These are phyloP conservation scores for Kokia cookei DNA, from an alignment of 441 rosid genomes.

Conservation along the genomic window DNA sequence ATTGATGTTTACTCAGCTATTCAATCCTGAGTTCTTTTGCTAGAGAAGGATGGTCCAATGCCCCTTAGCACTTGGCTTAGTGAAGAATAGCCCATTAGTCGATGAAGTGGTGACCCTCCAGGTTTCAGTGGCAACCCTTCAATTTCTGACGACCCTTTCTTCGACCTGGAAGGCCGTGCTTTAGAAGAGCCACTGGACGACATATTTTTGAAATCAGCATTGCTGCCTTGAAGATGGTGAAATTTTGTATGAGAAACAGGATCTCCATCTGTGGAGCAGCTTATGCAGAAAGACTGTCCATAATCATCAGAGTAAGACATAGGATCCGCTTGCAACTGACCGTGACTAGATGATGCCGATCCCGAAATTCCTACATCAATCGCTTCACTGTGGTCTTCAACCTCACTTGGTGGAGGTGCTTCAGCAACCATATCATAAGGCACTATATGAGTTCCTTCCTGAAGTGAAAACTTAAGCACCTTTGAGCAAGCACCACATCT, in stretches of 20 bases:
- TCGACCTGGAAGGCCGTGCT: slow-evolving; percentile 21
- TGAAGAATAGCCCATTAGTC: slow-evolving; percentile 82
- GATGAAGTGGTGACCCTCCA: slow-evolving; percentile 70
- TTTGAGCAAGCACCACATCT: slow-evolving; percentile 75
- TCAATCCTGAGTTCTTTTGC: slow-evolving; percentile 1
- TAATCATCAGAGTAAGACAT: slow-evolving; percentile 39
- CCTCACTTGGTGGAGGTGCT: slow-evolving; percentile 36
- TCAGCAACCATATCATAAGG: slow-evolving; percentile 31
- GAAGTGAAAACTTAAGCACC: slow-evolving; percentile 54
- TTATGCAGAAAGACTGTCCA: slow-evolving; percentile 28
- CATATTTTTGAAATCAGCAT: slow-evolving; percentile 17
- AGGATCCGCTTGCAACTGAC: slow-evolving; percentile 20
- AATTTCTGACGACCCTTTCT: slow-evolving; percentile 32
- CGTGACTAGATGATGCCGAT: slow-evolving; percentile 30
- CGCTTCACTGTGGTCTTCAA: slow-evolving; percentile 24
- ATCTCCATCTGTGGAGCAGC: slow-evolving; percentile 32
- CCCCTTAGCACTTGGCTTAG: slow-evolving; percentile 41
- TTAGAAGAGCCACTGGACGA: slow-evolving; percentile 18
- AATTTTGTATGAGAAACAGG: slow-evolving; percentile 14
- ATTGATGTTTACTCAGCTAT: background rate
- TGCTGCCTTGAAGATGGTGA: slow-evolving; percentile 13
- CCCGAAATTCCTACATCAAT: slow-evolving; percentile 16
- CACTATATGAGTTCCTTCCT: slow-evolving; percentile 38
- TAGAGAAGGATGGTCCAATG: slow-evolving; percentile 7
- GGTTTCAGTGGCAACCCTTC: slow-evolving; percentile 30